These are phyloP conservation scores for Neopestalotiopsis sp. DNA, from an alignment of 2,329 filamentous ascomycete genomes.

Conservation along the genomic window DNA sequence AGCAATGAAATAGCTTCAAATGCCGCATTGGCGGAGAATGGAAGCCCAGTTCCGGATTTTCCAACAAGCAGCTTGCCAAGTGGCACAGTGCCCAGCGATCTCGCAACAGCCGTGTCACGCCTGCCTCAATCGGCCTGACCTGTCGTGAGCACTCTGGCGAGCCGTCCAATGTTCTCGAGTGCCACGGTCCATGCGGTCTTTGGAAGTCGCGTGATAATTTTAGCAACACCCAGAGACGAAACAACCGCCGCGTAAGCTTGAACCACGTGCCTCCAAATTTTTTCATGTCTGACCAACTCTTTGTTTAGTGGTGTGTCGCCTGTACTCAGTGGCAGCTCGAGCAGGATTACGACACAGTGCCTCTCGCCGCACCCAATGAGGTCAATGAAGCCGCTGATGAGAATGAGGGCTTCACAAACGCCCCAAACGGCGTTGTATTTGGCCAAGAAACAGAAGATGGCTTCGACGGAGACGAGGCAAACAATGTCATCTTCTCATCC, in stretches of 20 bases:
- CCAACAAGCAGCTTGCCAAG: conserved; percentile 33
- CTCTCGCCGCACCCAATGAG: conserved; percentile 28
- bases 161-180: conserved; percentile 24
- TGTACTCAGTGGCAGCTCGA: conserved; percentile 39
- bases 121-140: conserved; percentile 30
- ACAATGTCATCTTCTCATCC: conserved; percentile 5
- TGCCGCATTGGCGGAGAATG: conserved; percentile 37
- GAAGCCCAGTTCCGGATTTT: conserved; percentile 33
- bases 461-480: conserved; percentile 1
- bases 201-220: conserved; percentile 33
- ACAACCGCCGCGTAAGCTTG: conserved; percentile 21
- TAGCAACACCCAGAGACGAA: conserved; percentile 38
- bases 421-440: neutral
- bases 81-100: conserved; percentile 26
- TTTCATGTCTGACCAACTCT: conserved; percentile 14
- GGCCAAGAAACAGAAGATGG: neutral
- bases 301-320: conserved; percentile 38
- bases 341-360: conserved; percentile 28
- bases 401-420: neutral
- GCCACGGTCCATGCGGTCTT: conserved; percentile 38
- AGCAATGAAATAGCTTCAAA: conserved; percentile 29
- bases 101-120: conserved; percentile 21
- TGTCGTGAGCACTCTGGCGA: conserved; percentile 34
- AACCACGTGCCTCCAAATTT: too few species aligned
- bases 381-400: conserved; percentile 16